Evolutionary conservation across 495 filamentous ascomycete species (phyloP), one percentile per base, ranked within the genome.

Genomic region (Elaphomyces granulatus): DNA sequence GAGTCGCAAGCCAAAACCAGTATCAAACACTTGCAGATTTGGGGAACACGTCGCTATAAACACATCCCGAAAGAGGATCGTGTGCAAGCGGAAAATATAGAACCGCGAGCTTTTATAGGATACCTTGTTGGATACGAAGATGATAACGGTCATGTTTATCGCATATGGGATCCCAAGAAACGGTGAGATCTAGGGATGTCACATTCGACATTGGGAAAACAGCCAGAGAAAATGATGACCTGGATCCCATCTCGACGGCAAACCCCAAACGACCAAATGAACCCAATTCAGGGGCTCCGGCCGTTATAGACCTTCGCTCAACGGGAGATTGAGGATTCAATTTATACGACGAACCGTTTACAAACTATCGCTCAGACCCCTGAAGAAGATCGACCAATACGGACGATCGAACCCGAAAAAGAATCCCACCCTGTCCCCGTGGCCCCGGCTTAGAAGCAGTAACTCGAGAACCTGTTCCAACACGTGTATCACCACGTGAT

Each of bases 291-390:
- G 23, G 23, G n/a, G n/a, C n/a, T n/a, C n/a, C n/a, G n/a, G n/a
- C n/a, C n/a, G n/a, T 12, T 28, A 28, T 28, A 6, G 23, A 28
- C 23, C 23, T 28, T 6, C 23, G 23, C 6, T 12, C 12, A 6
- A 6, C 23, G 23, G 6, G 23, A 6, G 23, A 28, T 28, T 28
- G 23, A 28, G 12, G 23, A 28, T 6, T 28, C 23, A 6, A 6
- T 12, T 28, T 20, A 17, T 17, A 20, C 18, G 15, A 14, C 20
- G 7, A 14, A 7, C 14, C 18, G 36, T 3, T 9, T 37, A 8
- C 36, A 37, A 37, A 37, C 36, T 9, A 15, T 37, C 15, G 15
- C 17, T 17, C 36, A 9, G n/a, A n/a, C n/a, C n/a, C 36, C 36
- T 9, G 36, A 12, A 12, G 6, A 12, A 12, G 23, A 28, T 28